Conservation (phyloP, 1,284 basidiomycete genomes). For the Clitocybe nebularis region DNA sequence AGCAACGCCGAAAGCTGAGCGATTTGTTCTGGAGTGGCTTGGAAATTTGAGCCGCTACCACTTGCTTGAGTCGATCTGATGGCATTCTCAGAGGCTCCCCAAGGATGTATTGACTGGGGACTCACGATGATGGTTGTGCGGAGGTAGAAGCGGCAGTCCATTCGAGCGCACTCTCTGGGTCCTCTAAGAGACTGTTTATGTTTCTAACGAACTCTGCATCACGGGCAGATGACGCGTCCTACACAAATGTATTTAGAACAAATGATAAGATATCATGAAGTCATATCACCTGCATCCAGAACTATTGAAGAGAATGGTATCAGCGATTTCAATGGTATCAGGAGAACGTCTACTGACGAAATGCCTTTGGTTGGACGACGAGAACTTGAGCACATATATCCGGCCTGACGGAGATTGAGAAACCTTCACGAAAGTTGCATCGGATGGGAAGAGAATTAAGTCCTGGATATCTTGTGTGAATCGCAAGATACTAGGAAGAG, state of each 20-base stretch:
- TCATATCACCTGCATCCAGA: slow-evolving; percentile 75
- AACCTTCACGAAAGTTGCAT: slow-evolving; percentile 73
- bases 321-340: not conserved
- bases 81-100: too few species aligned
- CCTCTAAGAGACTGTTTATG: slow-evolving; percentile 62
- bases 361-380: slow-evolving; percentile 74
- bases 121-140: slow-evolving; percentile 27
- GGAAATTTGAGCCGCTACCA: slow-evolving; percentile 18
- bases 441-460: slow-evolving; percentile 73
- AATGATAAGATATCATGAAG: not conserved
- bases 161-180: slow-evolving; percentile 55
- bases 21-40: slow-evolving; percentile 42
- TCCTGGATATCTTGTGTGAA: slow-evolving; percentile 48
- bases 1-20: slow-evolving; percentile 46
- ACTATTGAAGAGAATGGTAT: slow-evolving; percentile 40
- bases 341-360: slow-evolving; percentile 53
- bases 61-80: slow-evolving; percentile 10
- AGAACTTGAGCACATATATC: slow-evolving; percentile 77
- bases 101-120: not conserved
- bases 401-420: slow-evolving; percentile 56
- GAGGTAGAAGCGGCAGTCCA: slow-evolving; percentile 55
- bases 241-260: slow-evolving; percentile 6
- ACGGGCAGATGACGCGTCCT: slow-evolving; percentile 67
- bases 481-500: slow-evolving; percentile 1
- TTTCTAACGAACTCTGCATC: slow-evolving; percentile 70